These are phyloP conservation scores for Pyrus hybrid DNA, from an alignment of 331 rosid species.

Conservation along the genomic window DNA sequence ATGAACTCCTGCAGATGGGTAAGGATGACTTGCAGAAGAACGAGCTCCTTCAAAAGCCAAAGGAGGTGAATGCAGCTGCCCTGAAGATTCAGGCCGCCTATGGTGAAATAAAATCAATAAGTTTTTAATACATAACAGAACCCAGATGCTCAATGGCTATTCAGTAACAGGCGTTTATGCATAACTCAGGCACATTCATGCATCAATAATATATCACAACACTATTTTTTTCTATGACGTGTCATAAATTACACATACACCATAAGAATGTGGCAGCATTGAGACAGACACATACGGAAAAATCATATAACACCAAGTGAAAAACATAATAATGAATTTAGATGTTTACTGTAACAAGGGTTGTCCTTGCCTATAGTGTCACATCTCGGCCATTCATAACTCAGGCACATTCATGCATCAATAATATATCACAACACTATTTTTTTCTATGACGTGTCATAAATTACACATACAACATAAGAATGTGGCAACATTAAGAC, in stretches of 20 bases:
- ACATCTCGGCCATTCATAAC: no score
- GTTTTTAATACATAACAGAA: background rate
- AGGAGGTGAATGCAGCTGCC: conserved; percentile 2
- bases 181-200: background rate
- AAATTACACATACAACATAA: background rate
- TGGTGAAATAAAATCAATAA: background rate
- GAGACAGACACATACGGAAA: background rate
- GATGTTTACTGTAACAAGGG: background rate
- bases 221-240: background rate
- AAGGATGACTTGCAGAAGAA: background rate
- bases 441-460: background rate
- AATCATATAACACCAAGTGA: background rate
- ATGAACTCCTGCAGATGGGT: conserved; percentile 5
- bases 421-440: background rate
- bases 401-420: background rate
- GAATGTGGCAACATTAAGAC: background rate
- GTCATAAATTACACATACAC: background rate
- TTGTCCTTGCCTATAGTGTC: background rate
- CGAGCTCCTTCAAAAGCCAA: conserved; percentile 1
- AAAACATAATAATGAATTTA: background rate
- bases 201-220: background rate
- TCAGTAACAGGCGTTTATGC: background rate
- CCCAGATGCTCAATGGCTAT: background rate
- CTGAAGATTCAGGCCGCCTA: conserved; percentile 12
- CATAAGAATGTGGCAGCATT: background rate